Evolutionary conservation across 1,284 basidiomycete genomes (phyloP).

Genomic region (Porodaedalea pini): DNA sequence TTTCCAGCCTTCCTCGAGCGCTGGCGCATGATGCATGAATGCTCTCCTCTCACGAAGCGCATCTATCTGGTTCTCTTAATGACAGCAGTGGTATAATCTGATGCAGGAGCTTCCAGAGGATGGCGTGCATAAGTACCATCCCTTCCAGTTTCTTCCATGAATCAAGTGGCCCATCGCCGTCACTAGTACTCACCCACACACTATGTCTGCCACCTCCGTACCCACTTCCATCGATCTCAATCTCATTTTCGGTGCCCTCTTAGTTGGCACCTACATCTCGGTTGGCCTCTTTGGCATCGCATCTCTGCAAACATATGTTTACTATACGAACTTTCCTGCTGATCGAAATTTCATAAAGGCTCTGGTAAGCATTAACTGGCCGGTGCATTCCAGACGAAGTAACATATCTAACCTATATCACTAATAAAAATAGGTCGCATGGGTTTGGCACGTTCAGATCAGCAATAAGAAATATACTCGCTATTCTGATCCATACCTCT

Average conservation of each 20-base stretch:
- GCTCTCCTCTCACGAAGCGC: no score
- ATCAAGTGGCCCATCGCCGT: no score
- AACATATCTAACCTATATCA: neutral
- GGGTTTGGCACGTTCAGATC: neutral
- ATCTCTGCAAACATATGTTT: conserved; percentile 2
- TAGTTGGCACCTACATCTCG: neutral
- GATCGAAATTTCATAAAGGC: neutral
- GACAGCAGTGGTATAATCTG: no score
- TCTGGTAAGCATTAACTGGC: neutral
- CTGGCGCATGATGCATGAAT: no score
- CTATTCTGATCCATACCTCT: no score
- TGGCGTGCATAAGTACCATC: no score
- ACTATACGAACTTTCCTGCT: neutral
- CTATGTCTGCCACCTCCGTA: neutral
- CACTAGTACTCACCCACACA: no score
- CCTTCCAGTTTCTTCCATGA: no score
- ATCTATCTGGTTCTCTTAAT: no score
- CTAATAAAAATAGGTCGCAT: neutral
- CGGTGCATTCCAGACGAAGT: neutral
- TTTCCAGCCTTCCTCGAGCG: no score
- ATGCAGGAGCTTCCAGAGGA: no score
- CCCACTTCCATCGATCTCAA: neutral
- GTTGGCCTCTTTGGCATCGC: neutral
- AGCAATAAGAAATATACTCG: no score
- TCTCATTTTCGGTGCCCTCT: neutral